Percentiles rank a stretch among this genome's conserved stretches.
phyloP scores from a whole-genome alignment of 106 monocot species.

The Dendrobium officinale region DNA sequence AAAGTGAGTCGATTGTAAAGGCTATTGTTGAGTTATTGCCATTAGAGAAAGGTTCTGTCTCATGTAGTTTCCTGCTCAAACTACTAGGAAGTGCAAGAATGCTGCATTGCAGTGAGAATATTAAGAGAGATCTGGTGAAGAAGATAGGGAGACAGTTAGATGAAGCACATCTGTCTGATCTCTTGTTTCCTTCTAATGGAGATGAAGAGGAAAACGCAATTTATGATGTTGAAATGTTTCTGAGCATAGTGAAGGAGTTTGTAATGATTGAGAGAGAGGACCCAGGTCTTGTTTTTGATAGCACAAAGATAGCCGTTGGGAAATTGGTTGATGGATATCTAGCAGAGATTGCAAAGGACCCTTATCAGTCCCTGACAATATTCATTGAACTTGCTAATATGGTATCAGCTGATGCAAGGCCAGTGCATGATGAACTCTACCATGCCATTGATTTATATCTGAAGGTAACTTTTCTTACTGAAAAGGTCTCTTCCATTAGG shows the following conservation, averaged over 20 bases:
- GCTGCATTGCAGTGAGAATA: slow-evolving; percentile 17
- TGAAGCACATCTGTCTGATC: slow-evolving; percentile 23
- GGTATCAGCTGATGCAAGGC: slow-evolving; percentile 22
- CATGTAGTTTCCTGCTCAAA: slow-evolving; percentile 32
- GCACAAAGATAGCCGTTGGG: slow-evolving; percentile 21
- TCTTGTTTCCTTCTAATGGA: slow-evolving; percentile 12
- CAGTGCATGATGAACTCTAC: slow-evolving; percentile 39
- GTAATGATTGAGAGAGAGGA: slow-evolving; percentile 20
- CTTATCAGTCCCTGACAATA: slow-evolving; percentile 15
- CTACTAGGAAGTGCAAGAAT: slow-evolving; percentile 17
- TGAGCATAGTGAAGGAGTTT: slow-evolving; percentile 28
- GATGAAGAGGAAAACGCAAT: slow-evolving; percentile 14
- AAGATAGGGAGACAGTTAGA: slow-evolving; percentile 24
- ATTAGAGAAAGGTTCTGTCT: slow-evolving; percentile 19
- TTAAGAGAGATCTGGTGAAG: slow-evolving; percentile 24
- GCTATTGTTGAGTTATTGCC: slow-evolving; percentile 33
- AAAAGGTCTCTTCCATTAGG: too few species aligned
- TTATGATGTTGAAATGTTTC: slow-evolving; percentile 21
- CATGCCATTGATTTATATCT: slow-evolving; percentile 38
- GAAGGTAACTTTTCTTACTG: slow-evolving; percentile 16
- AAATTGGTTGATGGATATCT: slow-evolving; percentile 37
- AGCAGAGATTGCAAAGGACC: slow-evolving; percentile 23
- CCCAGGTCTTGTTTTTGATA: slow-evolving; percentile 2
- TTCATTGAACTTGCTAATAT: slow-evolving; percentile 31
- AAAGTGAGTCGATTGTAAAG: slow-evolving; percentile 17